Evolutionary conservation across 805 yeast genomes (phyloP).

Genomic region (Kodamaea jinghongensis): DNA sequence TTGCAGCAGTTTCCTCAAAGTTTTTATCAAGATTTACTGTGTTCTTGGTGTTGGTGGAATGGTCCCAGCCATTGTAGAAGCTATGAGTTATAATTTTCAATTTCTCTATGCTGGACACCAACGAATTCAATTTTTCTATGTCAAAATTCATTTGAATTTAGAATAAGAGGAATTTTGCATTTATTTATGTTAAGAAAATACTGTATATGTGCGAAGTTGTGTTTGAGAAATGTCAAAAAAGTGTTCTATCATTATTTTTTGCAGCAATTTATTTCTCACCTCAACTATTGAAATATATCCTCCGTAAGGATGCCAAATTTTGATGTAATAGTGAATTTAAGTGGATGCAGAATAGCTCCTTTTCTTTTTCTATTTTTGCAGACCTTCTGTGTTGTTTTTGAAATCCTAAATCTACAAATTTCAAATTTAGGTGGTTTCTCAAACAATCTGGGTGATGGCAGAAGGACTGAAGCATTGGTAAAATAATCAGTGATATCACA

Average conservation of each 20-base stretch:
- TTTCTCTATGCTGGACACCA: too few species aligned
- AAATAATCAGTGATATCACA: background rate
- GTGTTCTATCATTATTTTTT: background rate
- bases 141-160: too few species aligned
- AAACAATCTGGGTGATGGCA: background rate
- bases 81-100: too few species aligned
- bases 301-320: constrained; percentile 4
- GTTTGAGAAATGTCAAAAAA: constrained; percentile 3
- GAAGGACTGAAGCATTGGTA: background rate
- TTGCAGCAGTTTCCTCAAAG: too few species aligned
- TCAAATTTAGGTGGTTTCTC: background rate
- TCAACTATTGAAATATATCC: background rate
- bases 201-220: too few species aligned
- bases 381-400: background rate
- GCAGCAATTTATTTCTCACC: too few species aligned
- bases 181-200: too few species aligned
- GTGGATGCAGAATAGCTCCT: background rate
- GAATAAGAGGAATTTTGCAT: too few species aligned
- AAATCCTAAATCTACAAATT: background rate
- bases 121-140: too few species aligned
- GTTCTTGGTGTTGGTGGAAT: too few species aligned
- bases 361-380: background rate
- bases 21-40: too few species aligned
- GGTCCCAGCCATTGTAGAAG: too few species aligned
- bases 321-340: background rate